These are phyloP conservation scores for Suillus brevipes DNA, from an alignment of 768 basidiomycete genomes.

Conservation along the genomic window DNA sequence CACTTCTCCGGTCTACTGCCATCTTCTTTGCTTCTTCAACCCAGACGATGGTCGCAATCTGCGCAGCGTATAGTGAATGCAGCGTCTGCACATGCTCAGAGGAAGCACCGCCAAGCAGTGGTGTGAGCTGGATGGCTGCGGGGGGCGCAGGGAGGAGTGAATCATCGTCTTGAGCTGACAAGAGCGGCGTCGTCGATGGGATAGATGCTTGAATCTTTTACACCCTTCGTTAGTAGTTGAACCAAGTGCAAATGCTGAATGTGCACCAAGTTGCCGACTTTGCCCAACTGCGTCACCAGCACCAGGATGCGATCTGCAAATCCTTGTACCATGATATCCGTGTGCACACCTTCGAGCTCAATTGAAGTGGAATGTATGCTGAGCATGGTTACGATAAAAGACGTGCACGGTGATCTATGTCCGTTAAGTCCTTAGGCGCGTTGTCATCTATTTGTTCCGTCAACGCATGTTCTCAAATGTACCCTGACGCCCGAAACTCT, in stretches of 20 bases:
- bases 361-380: constrained; percentile 44
- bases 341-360: constrained; percentile 55
- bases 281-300: constrained; percentile 87
- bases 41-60: constrained; percentile 87
- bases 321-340: constrained; percentile 75
- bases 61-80: constrained; percentile 80
- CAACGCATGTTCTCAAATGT: constrained; percentile 22
- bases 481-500: constrained; percentile 29
- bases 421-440: neutral
- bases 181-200: constrained; percentile 60
- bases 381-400: constrained; percentile 18
- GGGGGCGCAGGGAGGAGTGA: constrained; percentile 56
- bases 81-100: constrained; percentile 69
- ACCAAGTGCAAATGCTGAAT: constrained; percentile 9
- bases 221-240: neutral
- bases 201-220: constrained; percentile 78
- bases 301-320: constrained; percentile 83
- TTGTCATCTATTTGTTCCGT: constrained; percentile 7
- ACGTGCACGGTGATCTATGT: neutral
- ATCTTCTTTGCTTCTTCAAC: constrained; percentile 43
- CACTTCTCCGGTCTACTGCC: constrained; percentile 49
- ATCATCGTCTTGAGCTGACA: constrained; percentile 33
- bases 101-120: constrained; percentile 74
- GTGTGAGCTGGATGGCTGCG: constrained; percentile 71
- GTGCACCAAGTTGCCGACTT: constrained; percentile 82